Evolutionary conservation across 257 asterid species (phyloP), one percentile per base, ranked within the genome.

Genomic region (Fraxinus pennsylvanica): DNA sequence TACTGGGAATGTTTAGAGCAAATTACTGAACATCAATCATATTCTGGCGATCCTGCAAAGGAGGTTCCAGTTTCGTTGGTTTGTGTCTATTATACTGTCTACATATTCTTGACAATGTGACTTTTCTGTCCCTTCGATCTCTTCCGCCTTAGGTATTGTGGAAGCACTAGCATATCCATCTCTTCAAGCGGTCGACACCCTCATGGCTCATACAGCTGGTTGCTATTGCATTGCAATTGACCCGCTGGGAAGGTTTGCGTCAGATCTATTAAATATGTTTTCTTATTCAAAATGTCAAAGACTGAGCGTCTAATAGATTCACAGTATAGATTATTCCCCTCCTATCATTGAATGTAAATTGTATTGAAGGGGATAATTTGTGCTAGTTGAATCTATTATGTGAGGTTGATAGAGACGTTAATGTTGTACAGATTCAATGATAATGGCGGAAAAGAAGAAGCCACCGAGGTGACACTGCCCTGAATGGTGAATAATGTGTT

Each of bases 211-310:
- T 82, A 96, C 97, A 29, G 99, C 97, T 80, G 99, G 99, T 88
- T 96, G 99, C 83, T 96, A 93, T 82, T 96, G 99, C 87, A 93
- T 96, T 82, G 99, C 99, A 52, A 93, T 90, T 47, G 99, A 96
- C 82, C 99, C 98, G 45, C 80, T 83, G 43, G 99, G 97, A 86
- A 92, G 97, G 99, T 93, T 57, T 74, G 79, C 81, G 59, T 82
- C 65, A 36, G 32, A 76, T 29, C 79, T 75, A 22, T 74, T 7
- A 74, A n/a, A 61, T 22, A 5, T 59, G 25, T 27, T 68, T 75
- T 74, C 33, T 74, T 39, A 52, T 78, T 14, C 35, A 68, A 36
- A 77, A 47, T 73, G 45, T 5, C 25, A 36, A 68, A 57, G 43
- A 30, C 12, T 74, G 77, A 43, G 54, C 29, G n/a, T 73, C 13